phyloP scores from a whole-genome alignment of 768 basidiomycete genomes.

The Holtermannia corniformis region DNA sequence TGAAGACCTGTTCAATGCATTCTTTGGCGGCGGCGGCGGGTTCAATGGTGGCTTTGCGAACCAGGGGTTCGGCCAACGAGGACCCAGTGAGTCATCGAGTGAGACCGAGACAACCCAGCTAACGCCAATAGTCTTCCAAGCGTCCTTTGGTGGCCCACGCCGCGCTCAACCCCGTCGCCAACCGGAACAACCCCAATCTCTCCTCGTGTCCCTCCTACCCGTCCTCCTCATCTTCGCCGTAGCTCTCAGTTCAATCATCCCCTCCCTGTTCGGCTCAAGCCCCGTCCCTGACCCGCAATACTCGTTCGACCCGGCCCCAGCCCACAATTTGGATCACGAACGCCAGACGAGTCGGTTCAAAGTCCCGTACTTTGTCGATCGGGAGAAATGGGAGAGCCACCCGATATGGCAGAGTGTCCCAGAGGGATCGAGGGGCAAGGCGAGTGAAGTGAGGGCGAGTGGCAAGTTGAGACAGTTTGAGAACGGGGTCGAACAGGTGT shows the following conservation, averaged over 20 bases:
- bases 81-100: conserved; percentile 22
- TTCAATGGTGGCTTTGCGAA: conserved; percentile 1
- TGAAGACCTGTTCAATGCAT: conserved; percentile 96
- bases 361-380: conserved; percentile 76
- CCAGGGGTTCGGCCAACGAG: too few relatives aligned
- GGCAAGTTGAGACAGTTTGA: conserved; percentile 58
- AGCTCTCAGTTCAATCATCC: conserved; percentile 70
- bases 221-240: conserved; percentile 74
- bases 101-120: conserved; percentile 17
- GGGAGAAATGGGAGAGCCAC: conserved; percentile 63
- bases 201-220: conserved; percentile 67
- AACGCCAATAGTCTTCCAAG: conserved; percentile 63
- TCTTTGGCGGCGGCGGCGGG: conserved; percentile 66
- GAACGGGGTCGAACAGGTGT: conserved; percentile 61
- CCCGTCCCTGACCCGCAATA: conserved; percentile 70
- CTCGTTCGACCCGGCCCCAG: conserved; percentile 55
- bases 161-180: conserved; percentile 38
- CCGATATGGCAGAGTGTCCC: conserved; percentile 52
- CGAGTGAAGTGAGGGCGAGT: conserved; percentile 34
- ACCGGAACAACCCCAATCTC: conserved; percentile 37
- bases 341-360: conserved; percentile 62
- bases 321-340: conserved; percentile 51
- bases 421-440: conserved; percentile 15
- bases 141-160: conserved; percentile 47
- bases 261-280: conserved; percentile 59